These are phyloP conservation scores for Candida albicans DNA, from an alignment of 1,139 yeast species.

Conservation along the genomic window DNA sequence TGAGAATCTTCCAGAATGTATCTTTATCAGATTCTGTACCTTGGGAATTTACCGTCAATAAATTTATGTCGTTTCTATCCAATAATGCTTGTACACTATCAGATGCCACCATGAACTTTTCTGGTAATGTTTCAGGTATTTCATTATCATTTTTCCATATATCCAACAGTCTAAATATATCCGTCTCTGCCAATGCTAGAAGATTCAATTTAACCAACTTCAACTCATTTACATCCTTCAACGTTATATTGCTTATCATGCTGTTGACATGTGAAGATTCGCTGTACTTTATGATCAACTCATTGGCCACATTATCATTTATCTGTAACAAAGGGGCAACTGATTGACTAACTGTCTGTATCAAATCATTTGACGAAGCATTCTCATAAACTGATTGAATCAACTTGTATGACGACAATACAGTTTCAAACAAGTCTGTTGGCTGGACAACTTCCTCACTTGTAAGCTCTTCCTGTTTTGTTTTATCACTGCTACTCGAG, in stretches of 20 bases:
- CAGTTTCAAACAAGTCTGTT: conserved; percentile 38
- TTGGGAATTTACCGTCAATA: conserved; percentile 13
- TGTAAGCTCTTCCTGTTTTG: conserved; percentile 22
- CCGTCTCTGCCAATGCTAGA: conserved; percentile 20
- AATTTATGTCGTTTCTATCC: conserved; percentile 35
- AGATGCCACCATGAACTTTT: conserved; percentile 39
- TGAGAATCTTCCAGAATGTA: conserved; percentile 41
- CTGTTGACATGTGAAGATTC: conserved; percentile 21
- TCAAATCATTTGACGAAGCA: conserved; percentile 9
- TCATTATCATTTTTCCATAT: conserved; percentile 24
- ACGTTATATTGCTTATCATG: conserved; percentile 27
- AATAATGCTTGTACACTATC: conserved; percentile 45
- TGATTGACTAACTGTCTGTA: conserved; percentile 3
- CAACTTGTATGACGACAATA: conserved; percentile 31
- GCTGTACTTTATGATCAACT: conserved; percentile 25
- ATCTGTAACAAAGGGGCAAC: conserved; percentile 20
- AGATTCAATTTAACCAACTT: conserved; percentile 25
- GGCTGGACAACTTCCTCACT: conserved; percentile 39
- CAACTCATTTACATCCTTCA: conserved; percentile 26
- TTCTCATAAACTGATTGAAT: conserved; percentile 33
- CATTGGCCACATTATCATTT: conserved; percentile 24
- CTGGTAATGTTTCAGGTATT: conserved; percentile 29
- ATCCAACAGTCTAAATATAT: conserved; percentile 19
- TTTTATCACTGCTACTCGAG: conserved; percentile 6
- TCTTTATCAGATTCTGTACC: conserved; percentile 15